A percentile compares a stretch with the other conserved stretches of the same genome.
Conservation (phyloP, 2,329 filamentous ascomycete species). For the Penicillium griseofulvum region DNA sequence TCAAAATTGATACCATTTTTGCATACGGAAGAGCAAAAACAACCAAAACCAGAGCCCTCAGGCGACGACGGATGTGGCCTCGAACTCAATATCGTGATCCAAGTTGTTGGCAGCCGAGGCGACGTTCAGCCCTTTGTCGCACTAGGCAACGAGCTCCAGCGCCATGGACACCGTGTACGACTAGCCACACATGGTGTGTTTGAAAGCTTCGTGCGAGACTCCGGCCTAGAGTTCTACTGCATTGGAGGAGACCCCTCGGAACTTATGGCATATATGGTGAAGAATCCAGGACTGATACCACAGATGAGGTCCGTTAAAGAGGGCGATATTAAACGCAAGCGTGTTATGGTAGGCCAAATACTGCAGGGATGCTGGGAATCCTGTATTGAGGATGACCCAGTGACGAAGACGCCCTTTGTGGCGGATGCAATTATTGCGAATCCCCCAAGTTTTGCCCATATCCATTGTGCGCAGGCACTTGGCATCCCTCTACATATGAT, state of each 20-base stretch:
- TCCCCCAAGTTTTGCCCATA: slow-evolving; percentile 49
- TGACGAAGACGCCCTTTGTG: slow-evolving; percentile 41
- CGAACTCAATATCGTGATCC: slow-evolving; percentile 52
- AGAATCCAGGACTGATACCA: slow-evolving; percentile 41
- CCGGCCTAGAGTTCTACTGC: slow-evolving; percentile 54
- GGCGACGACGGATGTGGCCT: not conserved
- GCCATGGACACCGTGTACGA: slow-evolving; percentile 54
- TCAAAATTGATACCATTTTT: slow-evolving; percentile 13
- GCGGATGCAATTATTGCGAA: slow-evolving; percentile 53
- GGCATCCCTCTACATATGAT: slow-evolving; percentile 50
- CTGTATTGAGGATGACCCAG: slow-evolving; percentile 26
- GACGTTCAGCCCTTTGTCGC: slow-evolving; percentile 61
- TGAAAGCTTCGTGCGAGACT: slow-evolving; percentile 50
- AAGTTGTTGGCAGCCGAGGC: slow-evolving; percentile 56
- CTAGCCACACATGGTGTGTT: slow-evolving; percentile 56
- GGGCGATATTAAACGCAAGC: slow-evolving; percentile 23
- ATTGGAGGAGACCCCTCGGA: slow-evolving; percentile 54
- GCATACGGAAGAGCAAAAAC: slow-evolving; percentile 3
- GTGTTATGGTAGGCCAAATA: slow-evolving; percentile 30
- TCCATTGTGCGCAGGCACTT: slow-evolving; percentile 50
- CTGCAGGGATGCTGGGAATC: slow-evolving; percentile 33
- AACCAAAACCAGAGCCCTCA: not conserved
- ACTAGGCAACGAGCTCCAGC: slow-evolving; percentile 52
- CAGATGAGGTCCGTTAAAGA: slow-evolving; percentile 30
- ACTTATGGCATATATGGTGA: slow-evolving; percentile 50